Percentiles rank a stretch among this genome's conserved stretches.
These are phyloP conservation scores for Sclerotinia nivalis DNA, from an alignment of 2,329 filamentous ascomycete species.

Conservation along the genomic window DNA sequence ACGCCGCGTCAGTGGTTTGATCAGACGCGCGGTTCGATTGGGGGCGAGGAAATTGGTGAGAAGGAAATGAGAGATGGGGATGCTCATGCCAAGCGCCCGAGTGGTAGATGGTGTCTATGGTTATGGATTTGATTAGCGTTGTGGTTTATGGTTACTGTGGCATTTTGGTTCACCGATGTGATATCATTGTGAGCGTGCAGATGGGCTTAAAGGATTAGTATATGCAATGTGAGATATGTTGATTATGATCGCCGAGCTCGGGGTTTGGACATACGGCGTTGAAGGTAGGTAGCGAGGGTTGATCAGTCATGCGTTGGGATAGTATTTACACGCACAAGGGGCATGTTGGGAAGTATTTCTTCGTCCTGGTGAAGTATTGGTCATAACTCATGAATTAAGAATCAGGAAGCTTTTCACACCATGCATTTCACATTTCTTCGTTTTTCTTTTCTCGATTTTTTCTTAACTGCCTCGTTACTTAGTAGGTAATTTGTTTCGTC, in stretches of 20 bases:
- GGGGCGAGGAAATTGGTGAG: slow-evolving; percentile 26
- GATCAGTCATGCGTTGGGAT: slow-evolving; percentile 2
- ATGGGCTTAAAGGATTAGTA: not conserved
- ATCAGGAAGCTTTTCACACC: not conserved
- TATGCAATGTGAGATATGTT: not conserved
- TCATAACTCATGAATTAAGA: not conserved
- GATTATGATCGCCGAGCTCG: not conserved
- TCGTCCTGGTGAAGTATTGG: slow-evolving; percentile 5
- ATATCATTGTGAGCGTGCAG: not conserved
- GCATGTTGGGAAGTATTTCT: slow-evolving; percentile 6
- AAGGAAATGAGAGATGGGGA: slow-evolving; percentile 25
- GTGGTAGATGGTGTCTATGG: not conserved
- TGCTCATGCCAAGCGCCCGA: too few relatives aligned
- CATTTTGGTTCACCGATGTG: not conserved
- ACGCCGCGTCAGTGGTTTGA: slow-evolving; percentile 26
- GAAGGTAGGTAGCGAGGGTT: not conserved
- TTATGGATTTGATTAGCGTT: not conserved
- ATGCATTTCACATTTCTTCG: not conserved
- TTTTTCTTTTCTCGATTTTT: not conserved
- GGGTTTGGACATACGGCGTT: not conserved
- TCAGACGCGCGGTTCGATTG: not conserved
- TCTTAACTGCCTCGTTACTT: not conserved
- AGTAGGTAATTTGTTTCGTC: not conserved
- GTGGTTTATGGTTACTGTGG: not conserved
- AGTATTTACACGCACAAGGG: not conserved